Conservation (phyloP, 768 basidiomycete species). For the Paxillus rubicundulus region DNA sequence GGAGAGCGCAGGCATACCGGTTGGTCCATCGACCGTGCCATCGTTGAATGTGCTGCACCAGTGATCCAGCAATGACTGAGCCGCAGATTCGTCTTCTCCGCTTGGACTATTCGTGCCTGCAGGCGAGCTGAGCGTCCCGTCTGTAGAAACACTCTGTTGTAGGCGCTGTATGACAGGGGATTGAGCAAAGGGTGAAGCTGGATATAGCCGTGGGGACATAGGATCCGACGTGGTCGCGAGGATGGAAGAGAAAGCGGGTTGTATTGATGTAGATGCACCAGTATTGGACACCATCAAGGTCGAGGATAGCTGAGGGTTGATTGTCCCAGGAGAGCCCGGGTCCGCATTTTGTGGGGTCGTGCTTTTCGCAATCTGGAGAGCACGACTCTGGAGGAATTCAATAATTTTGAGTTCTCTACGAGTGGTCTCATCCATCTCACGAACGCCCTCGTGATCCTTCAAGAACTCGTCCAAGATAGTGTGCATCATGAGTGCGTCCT, state of each 20-base stretch:
- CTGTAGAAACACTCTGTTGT: constrained; percentile 45
- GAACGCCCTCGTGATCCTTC: constrained; percentile 46
- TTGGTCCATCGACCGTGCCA: constrained; percentile 50
- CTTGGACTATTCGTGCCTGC: constrained; percentile 66
- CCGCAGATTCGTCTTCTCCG: constrained; percentile 72
- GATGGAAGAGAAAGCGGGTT: constrained; percentile 21
- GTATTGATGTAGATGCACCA: constrained; percentile 6
- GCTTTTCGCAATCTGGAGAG: constrained; percentile 48
- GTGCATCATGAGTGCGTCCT: constrained; percentile 70
- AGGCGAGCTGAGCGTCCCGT: constrained; percentile 52
- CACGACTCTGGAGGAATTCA: constrained; percentile 72
- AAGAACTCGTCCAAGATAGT: constrained; percentile 77
- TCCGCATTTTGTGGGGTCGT: constrained; percentile 18
- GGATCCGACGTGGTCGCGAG: constrained; percentile 20
- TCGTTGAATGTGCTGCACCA: constrained; percentile 83
- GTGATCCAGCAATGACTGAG: constrained; percentile 77
- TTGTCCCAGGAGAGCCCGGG: constrained; percentile 7
- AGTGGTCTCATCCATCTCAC: constrained; percentile 81
- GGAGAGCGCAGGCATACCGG: constrained; percentile 46
- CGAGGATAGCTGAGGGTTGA: constrained; percentile 38
- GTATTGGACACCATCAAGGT: constrained; percentile 8
- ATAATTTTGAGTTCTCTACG: constrained; percentile 81
- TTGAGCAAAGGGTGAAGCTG: constrained; percentile 28
- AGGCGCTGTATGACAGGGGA: constrained; percentile 60
- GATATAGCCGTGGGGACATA: constrained; percentile 23